Percentiles rank a stretch among this genome's conserved stretches.
Evolutionary conservation across 805 yeast genomes (phyloP).

Genomic region (Blastobotrys americana): DNA sequence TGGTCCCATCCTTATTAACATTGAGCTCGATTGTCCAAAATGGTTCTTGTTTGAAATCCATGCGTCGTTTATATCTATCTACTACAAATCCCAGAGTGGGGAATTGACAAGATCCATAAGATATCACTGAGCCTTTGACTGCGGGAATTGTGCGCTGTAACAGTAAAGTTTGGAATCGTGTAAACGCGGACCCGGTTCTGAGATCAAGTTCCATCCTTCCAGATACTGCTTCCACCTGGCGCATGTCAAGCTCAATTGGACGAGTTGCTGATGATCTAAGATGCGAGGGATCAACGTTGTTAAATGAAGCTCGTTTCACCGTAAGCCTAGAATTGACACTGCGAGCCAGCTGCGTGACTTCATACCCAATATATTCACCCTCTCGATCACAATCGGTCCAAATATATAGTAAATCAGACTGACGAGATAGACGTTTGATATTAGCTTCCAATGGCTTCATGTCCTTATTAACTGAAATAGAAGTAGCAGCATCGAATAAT

Average conservation of each 20-base stretch:
- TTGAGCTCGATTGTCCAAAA: constrained; percentile 69
- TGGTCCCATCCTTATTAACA: constrained; percentile 22
- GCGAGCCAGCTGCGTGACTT: constrained; percentile 65
- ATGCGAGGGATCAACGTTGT: constrained; percentile 75
- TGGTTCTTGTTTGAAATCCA: constrained; percentile 62
- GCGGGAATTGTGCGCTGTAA: constrained; percentile 22
- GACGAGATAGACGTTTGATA: constrained; percentile 56
- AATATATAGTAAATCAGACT: constrained; percentile 62
- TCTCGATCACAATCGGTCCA: constrained; percentile 99
- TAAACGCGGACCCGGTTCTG: constrained; percentile 82
- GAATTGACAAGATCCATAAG: constrained; percentile 93
- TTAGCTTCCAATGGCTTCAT: constrained; percentile 43
- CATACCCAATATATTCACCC: constrained; percentile 89
- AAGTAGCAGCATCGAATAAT: constrained; percentile 65
- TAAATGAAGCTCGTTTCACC: constrained; percentile 72
- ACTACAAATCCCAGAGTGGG: constrained; percentile 97
- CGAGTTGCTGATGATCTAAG: constrained; percentile 63
- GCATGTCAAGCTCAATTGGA: constrained; percentile 57
- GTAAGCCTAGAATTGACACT: constrained; percentile 29
- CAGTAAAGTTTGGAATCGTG: constrained; percentile 62
- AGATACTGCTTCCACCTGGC: constrained; percentile 73
- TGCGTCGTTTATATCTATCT: constrained; percentile 74
- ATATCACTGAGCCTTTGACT: constrained; percentile 39
- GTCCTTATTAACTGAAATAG: constrained; percentile 34
- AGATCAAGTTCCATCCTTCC: constrained; percentile 84